A percentile compares a stretch with the other conserved stretches of the same genome.
phyloP scores from a whole-genome alignment of 768 basidiomycete genomes.

The Amanita rimosa region DNA sequence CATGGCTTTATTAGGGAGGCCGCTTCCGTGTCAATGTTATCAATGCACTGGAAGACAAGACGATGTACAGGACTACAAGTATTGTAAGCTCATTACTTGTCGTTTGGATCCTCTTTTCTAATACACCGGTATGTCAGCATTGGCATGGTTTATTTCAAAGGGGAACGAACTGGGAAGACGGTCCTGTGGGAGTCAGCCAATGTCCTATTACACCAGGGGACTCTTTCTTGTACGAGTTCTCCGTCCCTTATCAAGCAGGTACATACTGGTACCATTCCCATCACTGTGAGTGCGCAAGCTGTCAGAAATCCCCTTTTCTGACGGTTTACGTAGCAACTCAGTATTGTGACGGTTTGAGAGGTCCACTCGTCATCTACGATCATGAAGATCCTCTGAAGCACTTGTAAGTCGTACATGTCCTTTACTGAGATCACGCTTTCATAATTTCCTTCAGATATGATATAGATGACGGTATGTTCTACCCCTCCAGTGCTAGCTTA shows the following conservation, averaged over 20 bases:
- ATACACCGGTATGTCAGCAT: constrained; percentile 12
- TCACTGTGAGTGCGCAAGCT: constrained; percentile 14
- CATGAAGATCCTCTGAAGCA: constrained; percentile 10
- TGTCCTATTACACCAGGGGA: constrained; percentile 28
- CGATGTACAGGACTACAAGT: constrained; percentile 30
- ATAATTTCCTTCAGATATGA: constrained; percentile 12
- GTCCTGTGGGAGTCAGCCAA: constrained; percentile 25
- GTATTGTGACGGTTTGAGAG: constrained; percentile 16
- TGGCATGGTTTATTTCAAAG: constrained; percentile 41
- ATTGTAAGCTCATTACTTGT: constrained; percentile 9
- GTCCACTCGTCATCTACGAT: constrained; percentile 14
- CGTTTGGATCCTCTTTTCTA: neutral
- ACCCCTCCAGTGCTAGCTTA: neutral
- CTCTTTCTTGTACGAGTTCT: constrained; percentile 29
- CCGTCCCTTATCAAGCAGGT: constrained; percentile 14
- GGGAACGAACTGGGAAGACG: constrained; percentile 24
- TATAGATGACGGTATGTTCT: constrained; percentile 11
- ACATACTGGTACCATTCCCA: constrained; percentile 23
- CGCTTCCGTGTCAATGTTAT: constrained; percentile 28
- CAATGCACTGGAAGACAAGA: constrained; percentile 24
- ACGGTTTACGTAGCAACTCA: constrained; percentile 8
- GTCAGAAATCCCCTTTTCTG: neutral
- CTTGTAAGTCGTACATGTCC: constrained; percentile 1
- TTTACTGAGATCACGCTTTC: neutral
- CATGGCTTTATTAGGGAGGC: constrained; percentile 15